Conservation (phyloP, 1,139 yeast species). For the Protomyces macrosporus region DNA sequence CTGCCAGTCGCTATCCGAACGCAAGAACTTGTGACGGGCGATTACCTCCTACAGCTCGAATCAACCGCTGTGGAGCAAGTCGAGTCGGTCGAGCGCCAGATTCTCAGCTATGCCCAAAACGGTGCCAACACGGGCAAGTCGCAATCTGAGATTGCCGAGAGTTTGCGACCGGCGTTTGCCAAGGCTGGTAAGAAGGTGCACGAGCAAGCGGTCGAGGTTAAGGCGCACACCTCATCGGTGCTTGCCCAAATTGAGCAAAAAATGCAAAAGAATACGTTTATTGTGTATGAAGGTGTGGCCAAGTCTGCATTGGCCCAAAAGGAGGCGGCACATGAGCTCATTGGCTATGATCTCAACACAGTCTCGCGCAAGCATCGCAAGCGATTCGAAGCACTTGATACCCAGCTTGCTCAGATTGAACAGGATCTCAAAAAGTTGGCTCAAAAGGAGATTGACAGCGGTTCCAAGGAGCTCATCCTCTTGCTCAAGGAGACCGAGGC, state of each 20-base stretch:
- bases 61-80: conserved; percentile 4
- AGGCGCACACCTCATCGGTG: conserved; percentile 20
- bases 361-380: conserved; percentile 17
- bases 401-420: conserved; percentile 6
- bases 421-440: conserved; percentile 1
- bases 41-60: conserved; percentile 9
- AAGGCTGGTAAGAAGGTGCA: conserved; percentile 23
- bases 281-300: conserved; percentile 12
- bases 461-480: conserved; percentile 6
- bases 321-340: conserved; percentile 6
- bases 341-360: conserved; percentile 8
- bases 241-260: conserved; percentile 3
- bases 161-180: conserved; percentile 18
- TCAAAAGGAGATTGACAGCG: neutral
- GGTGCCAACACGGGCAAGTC: conserved; percentile 1
- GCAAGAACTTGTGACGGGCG: conserved; percentile 7
- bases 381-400: conserved; percentile 11
- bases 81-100: conserved; percentile 4
- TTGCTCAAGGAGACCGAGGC: conserved; percentile 10
- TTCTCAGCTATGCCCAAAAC: conserved; percentile 4
- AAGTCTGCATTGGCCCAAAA: conserved; percentile 5
- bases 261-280: conserved; percentile 12
- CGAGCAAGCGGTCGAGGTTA: conserved; percentile 20
- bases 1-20: conserved; percentile 9
- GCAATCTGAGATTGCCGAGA: conserved; percentile 1